These are phyloP conservation scores for Populus hybrid DNA, from an alignment of 441 rosid genomes.

Conservation along the genomic window DNA sequence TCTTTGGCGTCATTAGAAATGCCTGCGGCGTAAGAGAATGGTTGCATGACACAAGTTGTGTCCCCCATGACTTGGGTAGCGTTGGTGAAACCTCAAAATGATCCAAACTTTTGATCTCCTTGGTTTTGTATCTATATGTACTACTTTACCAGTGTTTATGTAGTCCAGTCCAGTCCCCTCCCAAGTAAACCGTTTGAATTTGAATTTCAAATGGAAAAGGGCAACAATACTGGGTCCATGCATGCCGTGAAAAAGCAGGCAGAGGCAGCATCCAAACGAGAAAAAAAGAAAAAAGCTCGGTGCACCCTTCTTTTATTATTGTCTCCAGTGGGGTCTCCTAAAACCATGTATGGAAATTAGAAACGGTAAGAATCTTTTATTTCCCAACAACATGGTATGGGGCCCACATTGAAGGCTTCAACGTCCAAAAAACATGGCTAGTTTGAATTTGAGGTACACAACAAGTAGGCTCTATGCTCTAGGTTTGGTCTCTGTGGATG, in stretches of 20 bases:
- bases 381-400: not conserved
- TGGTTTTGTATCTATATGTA: not conserved
- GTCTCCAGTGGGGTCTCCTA: conserved; percentile 26
- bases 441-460: conserved; percentile 26
- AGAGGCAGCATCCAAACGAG: not conserved
- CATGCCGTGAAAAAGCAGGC: conserved; percentile 11
- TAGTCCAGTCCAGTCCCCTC: not conserved
- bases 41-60: conserved; percentile 64
- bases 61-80: conserved; percentile 48
- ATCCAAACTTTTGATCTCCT: conserved; percentile 18
- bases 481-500: not conserved
- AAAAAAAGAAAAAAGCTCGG: conserved; percentile 10
- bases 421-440: not conserved
- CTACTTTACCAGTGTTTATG: not conserved
- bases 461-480: not conserved
- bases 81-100: conserved; percentile 15
- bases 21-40: conserved; percentile 73
- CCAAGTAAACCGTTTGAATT: conserved; percentile 29
- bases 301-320: conserved; percentile 7
- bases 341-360: not conserved
- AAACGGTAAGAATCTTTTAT: not conserved
- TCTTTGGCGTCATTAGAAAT: conserved; percentile 45
- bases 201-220: conserved; percentile 42
- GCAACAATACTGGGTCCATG: conserved; percentile 19
- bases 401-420: conserved; percentile 18